phyloP scores from a whole-genome alignment of 106 monocot genomes.

The Dendrobium chrysotoxum region DNA sequence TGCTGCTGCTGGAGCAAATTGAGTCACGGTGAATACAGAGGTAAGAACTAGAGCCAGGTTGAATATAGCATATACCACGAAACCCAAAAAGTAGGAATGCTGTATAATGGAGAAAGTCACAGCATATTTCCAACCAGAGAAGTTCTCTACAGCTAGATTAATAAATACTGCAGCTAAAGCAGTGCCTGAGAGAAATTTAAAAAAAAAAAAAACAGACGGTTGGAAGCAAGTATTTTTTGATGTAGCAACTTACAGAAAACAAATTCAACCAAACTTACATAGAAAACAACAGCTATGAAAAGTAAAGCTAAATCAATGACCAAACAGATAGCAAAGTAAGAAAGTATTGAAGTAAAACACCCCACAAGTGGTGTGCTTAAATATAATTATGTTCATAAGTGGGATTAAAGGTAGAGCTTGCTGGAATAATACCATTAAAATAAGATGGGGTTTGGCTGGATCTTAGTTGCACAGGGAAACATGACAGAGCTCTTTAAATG shows the following conservation, averaged over 20 bases:
- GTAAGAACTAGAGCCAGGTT: constrained; percentile 83
- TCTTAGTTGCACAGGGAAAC: background rate
- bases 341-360: background rate
- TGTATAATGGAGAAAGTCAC: constrained; percentile 85
- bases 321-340: background rate
- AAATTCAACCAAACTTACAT: background rate
- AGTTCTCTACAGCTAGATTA: constrained; percentile 97
- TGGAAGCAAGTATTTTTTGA: background rate
- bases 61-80: constrained; percentile 76
- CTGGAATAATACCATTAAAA: background rate
- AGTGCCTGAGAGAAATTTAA: constrained; percentile 52
- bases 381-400: background rate
- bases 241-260: background rate
- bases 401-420: background rate
- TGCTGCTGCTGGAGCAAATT: constrained; percentile 97
- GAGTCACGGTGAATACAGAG: constrained; percentile 82
- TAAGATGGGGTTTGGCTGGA: background rate
- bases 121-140: constrained; percentile 98
- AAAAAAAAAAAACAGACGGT: background rate
- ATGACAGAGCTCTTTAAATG: background rate
- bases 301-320: background rate
- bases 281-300: background rate
- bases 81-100: constrained; percentile 86
- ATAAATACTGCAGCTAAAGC: constrained; percentile 93
- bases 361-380: background rate